Evolutionary conservation across 495 filamentous ascomycete genomes (phyloP).

Genomic region (Aspergillus funiculosus): DNA sequence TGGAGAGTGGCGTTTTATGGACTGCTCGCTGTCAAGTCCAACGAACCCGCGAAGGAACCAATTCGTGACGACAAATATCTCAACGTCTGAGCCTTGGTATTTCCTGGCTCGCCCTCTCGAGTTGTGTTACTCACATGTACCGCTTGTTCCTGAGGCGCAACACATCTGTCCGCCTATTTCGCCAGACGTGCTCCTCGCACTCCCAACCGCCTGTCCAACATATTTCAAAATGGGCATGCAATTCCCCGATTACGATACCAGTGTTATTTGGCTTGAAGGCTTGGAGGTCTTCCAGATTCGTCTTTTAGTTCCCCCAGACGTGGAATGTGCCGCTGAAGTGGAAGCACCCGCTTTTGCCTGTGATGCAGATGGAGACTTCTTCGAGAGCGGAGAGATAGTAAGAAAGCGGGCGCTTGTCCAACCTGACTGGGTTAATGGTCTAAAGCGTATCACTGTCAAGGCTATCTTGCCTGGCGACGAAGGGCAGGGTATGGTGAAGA

Average conservation of each 20-base stretch:
- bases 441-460: conserved; percentile 89
- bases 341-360: conserved; percentile 73
- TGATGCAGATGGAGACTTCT: conserved; percentile 85
- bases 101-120: conserved; percentile 84
- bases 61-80: conserved; percentile 65
- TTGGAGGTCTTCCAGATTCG: conserved; percentile 89
- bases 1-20: conserved; percentile 93
- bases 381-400: conserved; percentile 83
- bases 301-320: conserved; percentile 76
- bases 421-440: conserved; percentile 79
- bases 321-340: conserved; percentile 91
- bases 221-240: conserved; percentile 77
- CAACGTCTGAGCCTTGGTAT: conserved; percentile 79
- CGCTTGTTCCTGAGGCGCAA: conserved; percentile 76
- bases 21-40: conserved; percentile 85
- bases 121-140: conserved; percentile 91
- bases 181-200: conserved; percentile 72
- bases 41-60: conserved; percentile 73
- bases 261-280: conserved; percentile 75
- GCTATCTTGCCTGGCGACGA: conserved; percentile 86
- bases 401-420: conserved; percentile 84
- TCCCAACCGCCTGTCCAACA: conserved; percentile 78
- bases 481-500: conserved; percentile 80
- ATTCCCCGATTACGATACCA: conserved; percentile 88
- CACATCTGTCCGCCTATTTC: conserved; percentile 87